phyloP scores from a whole-genome alignment of 2,329 filamentous ascomycete genomes.

The Calonectria crousiana region DNA sequence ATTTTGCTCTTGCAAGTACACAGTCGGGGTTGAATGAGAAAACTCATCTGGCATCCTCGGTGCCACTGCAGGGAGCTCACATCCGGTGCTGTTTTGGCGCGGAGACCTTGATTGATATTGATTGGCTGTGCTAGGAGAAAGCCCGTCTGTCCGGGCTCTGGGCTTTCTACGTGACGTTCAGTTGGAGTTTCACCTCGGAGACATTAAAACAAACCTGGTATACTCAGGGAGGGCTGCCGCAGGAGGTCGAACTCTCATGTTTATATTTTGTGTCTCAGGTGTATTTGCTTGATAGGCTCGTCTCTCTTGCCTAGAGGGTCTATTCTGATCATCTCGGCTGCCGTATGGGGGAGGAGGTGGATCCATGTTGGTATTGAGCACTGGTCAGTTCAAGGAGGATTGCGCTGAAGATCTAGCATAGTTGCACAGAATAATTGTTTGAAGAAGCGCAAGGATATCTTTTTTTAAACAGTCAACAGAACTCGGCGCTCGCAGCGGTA shows the following conservation, averaged over 20 bases:
- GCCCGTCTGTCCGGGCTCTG: not conserved
- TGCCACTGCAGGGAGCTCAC: not conserved
- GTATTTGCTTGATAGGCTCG: not conserved
- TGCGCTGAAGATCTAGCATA: not conserved
- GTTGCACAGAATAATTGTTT: not conserved
- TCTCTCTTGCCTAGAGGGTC: not conserved
- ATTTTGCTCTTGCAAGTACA: not conserved
- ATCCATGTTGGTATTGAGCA: not conserved
- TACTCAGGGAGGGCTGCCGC: not conserved
- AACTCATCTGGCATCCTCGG: too few relatives aligned
- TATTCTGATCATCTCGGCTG: not conserved
- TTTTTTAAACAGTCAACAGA: not conserved
- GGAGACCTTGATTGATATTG: not conserved
- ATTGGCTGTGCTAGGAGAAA: not conserved
- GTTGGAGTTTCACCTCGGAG: not conserved
- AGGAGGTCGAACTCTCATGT: too few relatives aligned
- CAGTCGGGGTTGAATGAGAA: not conserved
- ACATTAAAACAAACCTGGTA: not conserved
- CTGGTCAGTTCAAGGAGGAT: not conserved
- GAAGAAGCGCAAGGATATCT: not conserved
- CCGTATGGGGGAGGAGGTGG: not conserved
- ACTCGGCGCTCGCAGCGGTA: not conserved
- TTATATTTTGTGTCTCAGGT: not conserved
- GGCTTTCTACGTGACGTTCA: not conserved
- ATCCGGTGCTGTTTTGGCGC: not conserved